Evolutionary conservation across 2,329 filamentous ascomycete genomes (phyloP).

Genomic region (Claviceps sp.): DNA sequence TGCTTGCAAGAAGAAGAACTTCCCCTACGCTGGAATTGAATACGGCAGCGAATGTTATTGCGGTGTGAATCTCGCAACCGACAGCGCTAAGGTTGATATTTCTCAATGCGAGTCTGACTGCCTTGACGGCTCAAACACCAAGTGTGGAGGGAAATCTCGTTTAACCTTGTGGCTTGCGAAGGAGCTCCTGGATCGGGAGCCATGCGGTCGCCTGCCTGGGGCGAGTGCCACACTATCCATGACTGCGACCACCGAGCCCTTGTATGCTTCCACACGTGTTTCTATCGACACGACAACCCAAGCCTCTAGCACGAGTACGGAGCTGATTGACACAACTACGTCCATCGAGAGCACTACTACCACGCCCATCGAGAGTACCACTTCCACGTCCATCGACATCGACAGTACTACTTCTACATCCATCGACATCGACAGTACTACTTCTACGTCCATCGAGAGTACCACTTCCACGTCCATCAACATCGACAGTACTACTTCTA

Average conservation of each 20-base stretch:
- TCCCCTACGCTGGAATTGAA: conserved; percentile 35
- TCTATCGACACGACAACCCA: background rate
- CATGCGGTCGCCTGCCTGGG: conserved; percentile 27
- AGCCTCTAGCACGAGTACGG: too few species aligned
- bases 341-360: too few species aligned
- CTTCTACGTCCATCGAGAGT: background rate
- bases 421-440: background rate
- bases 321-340: too few species aligned
- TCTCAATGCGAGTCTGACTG: conserved; percentile 37
- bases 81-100: conserved; percentile 22
- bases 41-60: conserved; percentile 34
- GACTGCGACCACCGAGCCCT: conserved; percentile 3
- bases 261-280: conserved; percentile 5
- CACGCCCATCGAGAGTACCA: too few species aligned
- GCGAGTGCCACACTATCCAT: conserved; percentile 14
- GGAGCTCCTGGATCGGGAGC: conserved; percentile 35
- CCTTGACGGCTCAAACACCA: conserved; percentile 29
- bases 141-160: conserved; percentile 29
- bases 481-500: too few species aligned
- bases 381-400: too few species aligned
- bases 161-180: conserved; percentile 34
- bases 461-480: too few species aligned
- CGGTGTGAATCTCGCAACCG: conserved; percentile 38
- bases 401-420: too few species aligned
- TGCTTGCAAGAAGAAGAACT: conserved; percentile 29